A percentile compares a stretch with the other conserved stretches of the same genome.
Conservation (phyloP, 495 filamentous ascomycete genomes). For the Hypoxylon perforatum region DNA sequence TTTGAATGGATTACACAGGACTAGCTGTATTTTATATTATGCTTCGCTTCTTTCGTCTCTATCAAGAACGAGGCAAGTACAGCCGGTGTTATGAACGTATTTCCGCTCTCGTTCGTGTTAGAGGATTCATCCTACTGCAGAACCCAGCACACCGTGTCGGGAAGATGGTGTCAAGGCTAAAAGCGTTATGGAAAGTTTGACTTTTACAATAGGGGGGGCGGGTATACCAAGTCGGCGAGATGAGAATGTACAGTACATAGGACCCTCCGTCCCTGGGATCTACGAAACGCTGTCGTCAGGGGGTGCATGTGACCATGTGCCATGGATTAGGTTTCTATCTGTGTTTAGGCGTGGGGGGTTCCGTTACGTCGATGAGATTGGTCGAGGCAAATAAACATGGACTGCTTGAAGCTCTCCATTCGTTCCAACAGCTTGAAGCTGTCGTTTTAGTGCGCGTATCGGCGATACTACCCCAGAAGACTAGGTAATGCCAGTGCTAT, state of each 20-base stretch:
- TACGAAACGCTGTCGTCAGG: slow-evolving; percentile 39
- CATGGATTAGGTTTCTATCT: slow-evolving; percentile 20
- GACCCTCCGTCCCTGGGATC: slow-evolving; percentile 20
- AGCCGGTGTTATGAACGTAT: slow-evolving; percentile 20
- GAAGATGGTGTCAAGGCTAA: slow-evolving; percentile 32
- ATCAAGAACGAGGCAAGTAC: slow-evolving; percentile 30
- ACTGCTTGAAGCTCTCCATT: slow-evolving; percentile 13
- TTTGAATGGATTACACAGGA: slow-evolving; percentile 12
- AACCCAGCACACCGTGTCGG: slow-evolving; percentile 27
- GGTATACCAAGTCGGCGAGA: slow-evolving; percentile 2
- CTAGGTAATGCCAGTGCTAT: slow-evolving; percentile 32
- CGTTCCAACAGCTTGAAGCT: slow-evolving; percentile 20
- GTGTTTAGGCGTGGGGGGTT: slow-evolving; percentile 37
- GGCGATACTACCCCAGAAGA: slow-evolving; percentile 21
- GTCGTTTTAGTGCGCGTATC: slow-evolving; percentile 12
- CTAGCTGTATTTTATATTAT: slow-evolving; percentile 13
- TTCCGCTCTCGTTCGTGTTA: slow-evolving; percentile 17
- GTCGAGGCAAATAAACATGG: slow-evolving; percentile 15
- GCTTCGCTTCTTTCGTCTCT: slow-evolving; percentile 14
- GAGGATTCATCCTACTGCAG: slow-evolving; percentile 20
- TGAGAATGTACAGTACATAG: slow-evolving; percentile 23
- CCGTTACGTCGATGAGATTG: slow-evolving; percentile 38
- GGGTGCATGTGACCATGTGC: slow-evolving; percentile 30
- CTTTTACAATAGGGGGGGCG: background rate
- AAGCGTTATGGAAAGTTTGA: slow-evolving; percentile 26